Conservation (phyloP, 2,329 filamentous ascomycete species). For the Neophaeococcomyces aloes region DNA sequence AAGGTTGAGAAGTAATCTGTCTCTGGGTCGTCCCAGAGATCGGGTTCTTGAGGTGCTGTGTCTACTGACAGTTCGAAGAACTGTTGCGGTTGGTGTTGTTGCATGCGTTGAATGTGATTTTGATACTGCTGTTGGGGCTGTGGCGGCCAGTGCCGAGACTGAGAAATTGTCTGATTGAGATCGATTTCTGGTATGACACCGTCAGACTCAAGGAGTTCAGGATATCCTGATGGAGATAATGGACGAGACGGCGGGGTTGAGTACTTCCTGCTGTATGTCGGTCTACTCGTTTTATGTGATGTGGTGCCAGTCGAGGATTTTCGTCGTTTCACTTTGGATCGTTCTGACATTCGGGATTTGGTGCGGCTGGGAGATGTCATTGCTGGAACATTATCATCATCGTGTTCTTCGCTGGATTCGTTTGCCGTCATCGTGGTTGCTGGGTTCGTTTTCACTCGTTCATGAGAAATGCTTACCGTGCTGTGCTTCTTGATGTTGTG, state of each 20-base stretch:
- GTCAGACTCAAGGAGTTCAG: slow-evolving; percentile 3
- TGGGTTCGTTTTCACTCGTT: no score
- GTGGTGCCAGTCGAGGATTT: slow-evolving; percentile 2
- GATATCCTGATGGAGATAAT: slow-evolving; percentile 5
- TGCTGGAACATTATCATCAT: background rate
- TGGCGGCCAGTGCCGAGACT: background rate
- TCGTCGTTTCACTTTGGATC: background rate
- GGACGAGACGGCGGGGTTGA: slow-evolving; percentile 6
- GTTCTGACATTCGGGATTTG: background rate
- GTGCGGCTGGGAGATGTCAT: background rate
- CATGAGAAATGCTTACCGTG: no score
- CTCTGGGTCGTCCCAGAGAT: slow-evolving; percentile 6
- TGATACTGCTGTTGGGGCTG: background rate
- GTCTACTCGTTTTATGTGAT: slow-evolving; percentile 1
- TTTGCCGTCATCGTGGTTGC: background rate
- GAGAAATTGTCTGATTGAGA: background rate
- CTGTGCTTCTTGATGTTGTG: no score
- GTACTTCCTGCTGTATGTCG: slow-evolving; percentile 6
- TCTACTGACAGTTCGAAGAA: slow-evolving; percentile 3
- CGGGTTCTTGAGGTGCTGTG: slow-evolving; percentile 6
- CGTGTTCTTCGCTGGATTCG: background rate
- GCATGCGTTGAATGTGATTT: no score
- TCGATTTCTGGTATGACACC: slow-evolving; percentile 6
- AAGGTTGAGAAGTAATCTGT: slow-evolving; percentile 8
- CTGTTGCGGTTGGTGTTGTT: background rate